These are phyloP conservation scores for Tremella yokohamensis DNA, from an alignment of 768 basidiomycete species.

Conservation along the genomic window DNA sequence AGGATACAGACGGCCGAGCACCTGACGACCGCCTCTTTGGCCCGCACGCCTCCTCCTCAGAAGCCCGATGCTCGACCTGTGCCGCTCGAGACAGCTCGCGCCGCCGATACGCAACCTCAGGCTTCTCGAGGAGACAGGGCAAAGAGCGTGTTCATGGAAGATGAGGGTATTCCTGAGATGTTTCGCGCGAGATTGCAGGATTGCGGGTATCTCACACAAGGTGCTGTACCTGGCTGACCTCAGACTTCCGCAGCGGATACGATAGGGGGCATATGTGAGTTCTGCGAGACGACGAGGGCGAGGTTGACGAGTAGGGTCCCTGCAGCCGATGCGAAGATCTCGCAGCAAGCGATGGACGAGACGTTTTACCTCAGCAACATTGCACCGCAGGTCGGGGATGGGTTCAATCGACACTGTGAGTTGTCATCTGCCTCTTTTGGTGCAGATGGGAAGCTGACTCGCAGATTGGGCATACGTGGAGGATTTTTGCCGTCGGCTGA, in stretches of 20 bases:
- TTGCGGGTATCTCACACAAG: conserved; percentile 51
- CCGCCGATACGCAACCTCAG: conserved; percentile 28
- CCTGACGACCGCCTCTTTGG: conserved; percentile 72
- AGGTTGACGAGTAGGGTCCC: conserved; percentile 67
- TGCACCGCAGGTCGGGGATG: conserved; percentile 94
- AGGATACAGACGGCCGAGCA: conserved; percentile 85
- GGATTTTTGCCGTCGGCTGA: conserved; percentile 89
- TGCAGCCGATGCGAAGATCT: conserved; percentile 89
- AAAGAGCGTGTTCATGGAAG: conserved; percentile 78
- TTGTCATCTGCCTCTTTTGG: conserved; percentile 10
- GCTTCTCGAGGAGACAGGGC: conserved; percentile 62
- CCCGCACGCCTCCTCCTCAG: conserved; percentile 53
- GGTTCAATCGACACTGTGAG: conserved; percentile 95
- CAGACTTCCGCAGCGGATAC: conserved; percentile 80
- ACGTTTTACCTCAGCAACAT: conserved; percentile 94
- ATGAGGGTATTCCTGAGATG: conserved; percentile 65
- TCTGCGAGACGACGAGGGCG: not conserved
- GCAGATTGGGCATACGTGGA: conserved; percentile 95
- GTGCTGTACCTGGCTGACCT: not conserved
- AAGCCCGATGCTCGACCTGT: conserved; percentile 47
- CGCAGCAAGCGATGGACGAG: conserved; percentile 92
- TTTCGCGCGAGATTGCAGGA: conserved; percentile 84
- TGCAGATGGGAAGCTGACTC: not conserved
- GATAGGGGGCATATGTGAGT: conserved; percentile 94
- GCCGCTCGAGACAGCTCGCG: conserved; percentile 35